phyloP scores from a whole-genome alignment of 768 basidiomycete genomes.

The Dendrothele bispora region DNA sequence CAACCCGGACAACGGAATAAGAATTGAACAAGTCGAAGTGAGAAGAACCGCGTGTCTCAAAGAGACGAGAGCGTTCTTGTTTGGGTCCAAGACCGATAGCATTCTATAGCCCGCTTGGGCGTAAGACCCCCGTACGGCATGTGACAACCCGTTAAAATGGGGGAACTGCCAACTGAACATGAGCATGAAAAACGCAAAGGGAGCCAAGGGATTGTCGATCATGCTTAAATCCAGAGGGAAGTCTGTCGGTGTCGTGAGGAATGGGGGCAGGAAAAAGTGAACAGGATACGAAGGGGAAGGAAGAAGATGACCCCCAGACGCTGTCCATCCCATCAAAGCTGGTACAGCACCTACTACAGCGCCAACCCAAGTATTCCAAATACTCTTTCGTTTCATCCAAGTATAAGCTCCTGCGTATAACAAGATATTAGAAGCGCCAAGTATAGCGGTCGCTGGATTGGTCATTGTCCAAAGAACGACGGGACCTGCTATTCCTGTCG shows the following conservation, averaged over 20 bases:
- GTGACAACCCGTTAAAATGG: constrained; percentile 93
- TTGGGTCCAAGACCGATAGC: constrained; percentile 79
- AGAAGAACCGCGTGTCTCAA: constrained; percentile 81
- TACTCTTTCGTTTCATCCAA: constrained; percentile 80
- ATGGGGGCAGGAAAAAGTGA: constrained; percentile 60
- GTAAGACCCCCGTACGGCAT: constrained; percentile 84
- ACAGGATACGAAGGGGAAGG: constrained; percentile 63
- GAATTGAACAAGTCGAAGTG: constrained; percentile 72
- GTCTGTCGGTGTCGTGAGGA: constrained; percentile 40
- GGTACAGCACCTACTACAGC: constrained; percentile 90
- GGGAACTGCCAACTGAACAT: constrained; percentile 99
- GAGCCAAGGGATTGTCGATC: constrained; percentile 79
- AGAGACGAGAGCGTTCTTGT: constrained; percentile 81
- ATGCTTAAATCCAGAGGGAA: constrained; percentile 42
- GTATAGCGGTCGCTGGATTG: constrained; percentile 80
- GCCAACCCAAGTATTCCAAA: constrained; percentile 93
- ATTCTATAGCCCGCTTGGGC: constrained; percentile 93
- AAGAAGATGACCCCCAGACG: constrained; percentile 78
- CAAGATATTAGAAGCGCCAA: constrained; percentile 82
- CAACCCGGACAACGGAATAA: constrained; percentile 86
- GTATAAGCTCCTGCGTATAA: constrained; percentile 94
- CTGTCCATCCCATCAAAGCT: constrained; percentile 98
- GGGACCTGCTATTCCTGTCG: constrained; percentile 78
- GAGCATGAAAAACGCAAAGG: constrained; percentile 78
- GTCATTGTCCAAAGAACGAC: constrained; percentile 77